Conservation (phyloP, 2,329 filamentous ascomycete species). For the Phialophora macrospora region DNA sequence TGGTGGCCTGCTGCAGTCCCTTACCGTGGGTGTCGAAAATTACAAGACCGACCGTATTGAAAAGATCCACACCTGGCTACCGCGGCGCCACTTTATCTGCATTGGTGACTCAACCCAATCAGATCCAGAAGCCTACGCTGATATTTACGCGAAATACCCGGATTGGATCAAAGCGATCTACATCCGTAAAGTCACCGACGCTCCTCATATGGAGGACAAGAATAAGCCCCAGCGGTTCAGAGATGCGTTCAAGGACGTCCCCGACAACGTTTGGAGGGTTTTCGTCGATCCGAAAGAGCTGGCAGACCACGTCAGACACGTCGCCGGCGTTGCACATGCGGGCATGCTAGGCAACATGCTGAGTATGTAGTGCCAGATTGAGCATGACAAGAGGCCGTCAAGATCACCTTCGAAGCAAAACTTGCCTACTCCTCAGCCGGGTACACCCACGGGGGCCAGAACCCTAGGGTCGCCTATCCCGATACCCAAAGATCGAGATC, state of each 20-base stretch:
- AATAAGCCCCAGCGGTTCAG: conserved; percentile 78
- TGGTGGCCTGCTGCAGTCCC: conserved; percentile 74
- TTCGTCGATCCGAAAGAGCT: conserved; percentile 78
- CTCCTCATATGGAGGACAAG: conserved; percentile 74
- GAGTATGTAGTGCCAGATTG: conserved; percentile 32
- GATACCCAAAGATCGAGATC: conserved; percentile 2
- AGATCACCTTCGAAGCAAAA: conserved; percentile 16
- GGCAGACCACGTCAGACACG: conserved; percentile 43
- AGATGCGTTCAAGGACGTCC: conserved; percentile 77
- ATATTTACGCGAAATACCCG: conserved; percentile 70
- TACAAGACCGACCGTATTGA: conserved; percentile 84
- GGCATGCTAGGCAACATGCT: conserved; percentile 28
- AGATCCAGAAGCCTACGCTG: conserved; percentile 87
- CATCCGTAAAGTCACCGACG: conserved; percentile 80
- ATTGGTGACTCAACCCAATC: conserved; percentile 91
- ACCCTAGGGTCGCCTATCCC: conserved; percentile 27
- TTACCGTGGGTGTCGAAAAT: conserved; percentile 75
- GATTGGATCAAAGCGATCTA: conserved; percentile 83
- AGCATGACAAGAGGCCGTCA: conserved; percentile 24
- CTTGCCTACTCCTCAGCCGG: conserved; percentile 20
- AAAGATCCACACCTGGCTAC: conserved; percentile 79
- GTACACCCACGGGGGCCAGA: conserved; percentile 24
- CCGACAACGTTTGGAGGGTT: conserved; percentile 74
- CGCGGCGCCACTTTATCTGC: conserved; percentile 76
- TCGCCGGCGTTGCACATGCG: conserved; percentile 34